These are phyloP conservation scores for Penicillium sp. DNA, from an alignment of 2,329 filamentous ascomycete species.

Conservation along the genomic window DNA sequence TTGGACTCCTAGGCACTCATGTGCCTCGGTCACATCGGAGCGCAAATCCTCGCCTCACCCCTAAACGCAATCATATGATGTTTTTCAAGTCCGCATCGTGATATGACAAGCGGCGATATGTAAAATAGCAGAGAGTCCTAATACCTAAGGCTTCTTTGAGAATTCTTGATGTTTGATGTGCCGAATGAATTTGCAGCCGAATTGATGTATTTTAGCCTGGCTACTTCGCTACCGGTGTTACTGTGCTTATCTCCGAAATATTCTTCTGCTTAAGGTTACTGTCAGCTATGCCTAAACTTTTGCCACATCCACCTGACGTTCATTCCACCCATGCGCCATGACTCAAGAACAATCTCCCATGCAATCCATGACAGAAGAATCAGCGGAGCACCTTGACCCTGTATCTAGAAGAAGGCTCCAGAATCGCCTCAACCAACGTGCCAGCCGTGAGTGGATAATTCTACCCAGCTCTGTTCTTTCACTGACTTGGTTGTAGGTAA, in stretches of 20 bases:
- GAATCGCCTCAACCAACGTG: constrained; percentile 27
- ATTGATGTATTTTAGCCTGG: no score
- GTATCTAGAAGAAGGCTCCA: constrained; percentile 17
- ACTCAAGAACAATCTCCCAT: not conserved
- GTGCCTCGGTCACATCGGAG: no score
- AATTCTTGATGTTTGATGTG: no score
- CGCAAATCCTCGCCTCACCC: no score
- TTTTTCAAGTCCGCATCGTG: no score
- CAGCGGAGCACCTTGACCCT: constrained; percentile 5
- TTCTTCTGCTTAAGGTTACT: not conserved
- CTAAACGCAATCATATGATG: no score
- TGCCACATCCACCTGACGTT: not conserved
- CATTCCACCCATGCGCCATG: not conserved
- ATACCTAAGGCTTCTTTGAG: no score
- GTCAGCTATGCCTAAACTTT: not conserved
- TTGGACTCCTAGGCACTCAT: no score
- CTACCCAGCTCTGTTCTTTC: not conserved
- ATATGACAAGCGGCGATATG: no score
- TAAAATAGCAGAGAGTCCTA: no score
- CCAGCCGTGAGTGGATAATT: constrained; percentile 18
- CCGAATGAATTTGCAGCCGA: no score
- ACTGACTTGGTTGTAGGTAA: constrained; percentile 9
- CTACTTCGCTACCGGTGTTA: constrained; percentile 3
- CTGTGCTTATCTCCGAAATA: constrained; percentile 7
- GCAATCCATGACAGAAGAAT: not conserved